Conservation (phyloP, 2,329 filamentous ascomycete species). For the Fusarium lyarnte region DNA sequence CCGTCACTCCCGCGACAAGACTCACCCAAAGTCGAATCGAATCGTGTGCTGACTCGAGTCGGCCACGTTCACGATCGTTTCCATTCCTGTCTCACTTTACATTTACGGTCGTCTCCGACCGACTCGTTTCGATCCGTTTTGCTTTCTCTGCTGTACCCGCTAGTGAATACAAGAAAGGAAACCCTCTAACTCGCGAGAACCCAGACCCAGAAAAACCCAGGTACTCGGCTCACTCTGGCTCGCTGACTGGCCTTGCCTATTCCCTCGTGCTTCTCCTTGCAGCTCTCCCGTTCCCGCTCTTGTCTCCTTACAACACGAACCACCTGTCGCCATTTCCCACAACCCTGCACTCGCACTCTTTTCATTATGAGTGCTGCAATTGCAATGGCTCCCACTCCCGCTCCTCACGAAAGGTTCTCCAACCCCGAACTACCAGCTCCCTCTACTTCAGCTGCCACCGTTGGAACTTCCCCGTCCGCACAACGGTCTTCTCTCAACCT, state of each 20-base stretch:
- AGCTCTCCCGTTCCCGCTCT: slow-evolving; percentile 11
- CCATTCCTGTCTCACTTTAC: slow-evolving; percentile 37
- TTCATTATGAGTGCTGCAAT: slow-evolving; percentile 73
- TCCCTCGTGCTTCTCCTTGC: slow-evolving; percentile 26
- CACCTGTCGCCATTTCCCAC: slow-evolving; percentile 27
- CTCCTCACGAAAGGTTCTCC: slow-evolving; percentile 71
- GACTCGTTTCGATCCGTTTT: slow-evolving; percentile 30
- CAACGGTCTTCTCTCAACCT: slow-evolving; percentile 52
- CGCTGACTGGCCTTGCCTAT: slow-evolving; percentile 27
- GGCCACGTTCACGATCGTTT: slow-evolving; percentile 28
- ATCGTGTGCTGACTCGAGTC: slow-evolving; percentile 21
- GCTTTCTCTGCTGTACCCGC: slow-evolving; percentile 2
- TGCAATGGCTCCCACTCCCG: slow-evolving; percentile 74
- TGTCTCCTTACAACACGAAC: slow-evolving; percentile 29
- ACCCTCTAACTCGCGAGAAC: slow-evolving; percentile 31
- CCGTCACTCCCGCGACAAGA: slow-evolving; percentile 8
- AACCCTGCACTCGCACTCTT: slow-evolving; percentile 28
- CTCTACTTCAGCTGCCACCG: slow-evolving; percentile 47
- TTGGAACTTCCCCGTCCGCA: slow-evolving; percentile 55
- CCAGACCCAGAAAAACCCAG: slow-evolving; percentile 41
- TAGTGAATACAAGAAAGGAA: slow-evolving; percentile 27
- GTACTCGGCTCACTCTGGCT: slow-evolving; percentile 33
- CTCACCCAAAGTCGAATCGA: slow-evolving; percentile 6
- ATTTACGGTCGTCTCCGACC: slow-evolving; percentile 31
- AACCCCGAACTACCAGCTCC: slow-evolving; percentile 60